Percentiles rank a stretch among this genome's conserved stretches.
These are phyloP conservation scores for Penicillium maclennaniae DNA, from an alignment of 495 filamentous ascomycete species.

Conservation along the genomic window DNA sequence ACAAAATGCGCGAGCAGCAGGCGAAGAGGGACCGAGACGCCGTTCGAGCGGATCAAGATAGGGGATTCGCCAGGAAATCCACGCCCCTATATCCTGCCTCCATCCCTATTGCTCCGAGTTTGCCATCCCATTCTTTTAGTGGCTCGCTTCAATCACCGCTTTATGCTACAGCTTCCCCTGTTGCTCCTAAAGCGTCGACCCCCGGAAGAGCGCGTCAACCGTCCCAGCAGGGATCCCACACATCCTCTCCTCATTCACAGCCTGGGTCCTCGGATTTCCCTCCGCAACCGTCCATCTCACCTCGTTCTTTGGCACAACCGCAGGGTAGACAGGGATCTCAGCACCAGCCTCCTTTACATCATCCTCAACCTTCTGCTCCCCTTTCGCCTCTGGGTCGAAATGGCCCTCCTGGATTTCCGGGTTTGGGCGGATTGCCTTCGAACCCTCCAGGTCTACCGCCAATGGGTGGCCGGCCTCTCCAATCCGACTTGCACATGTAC, in stretches of 20 bases:
- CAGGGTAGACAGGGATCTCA: conserved; percentile 32
- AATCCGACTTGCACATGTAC: conserved; percentile 54
- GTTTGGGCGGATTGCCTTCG: conserved; percentile 47
- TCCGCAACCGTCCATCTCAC: conserved; percentile 37
- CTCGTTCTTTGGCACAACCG: conserved; percentile 36
- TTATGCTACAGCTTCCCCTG: conserved; percentile 71
- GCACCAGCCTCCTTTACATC: conserved; percentile 41
- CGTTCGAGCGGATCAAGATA: conserved; percentile 42
- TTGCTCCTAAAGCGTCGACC: conserved; percentile 76
- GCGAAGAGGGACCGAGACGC: conserved; percentile 48
- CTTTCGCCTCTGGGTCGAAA: conserved; percentile 52
- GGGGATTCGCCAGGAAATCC: conserved; percentile 46
- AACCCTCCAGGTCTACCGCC: conserved; percentile 57
- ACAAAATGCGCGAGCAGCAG: conserved; percentile 62
- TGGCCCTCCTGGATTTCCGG: conserved; percentile 46
- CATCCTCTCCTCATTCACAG: conserved; percentile 57
- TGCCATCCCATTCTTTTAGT: conserved; percentile 44
- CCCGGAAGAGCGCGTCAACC: conserved; percentile 69
- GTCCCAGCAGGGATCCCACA: conserved; percentile 77
- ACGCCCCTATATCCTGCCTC: conserved; percentile 37
- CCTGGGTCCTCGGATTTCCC: conserved; percentile 35
- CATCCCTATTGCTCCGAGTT: conserved; percentile 50
- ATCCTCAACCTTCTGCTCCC: conserved; percentile 50
- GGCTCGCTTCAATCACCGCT: conserved; percentile 67
- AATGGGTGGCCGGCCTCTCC: conserved; percentile 33